Evolutionary conservation across 2,329 filamentous ascomycete species (phyloP), one percentile per base, ranked within the genome.

Genomic region (Davidsoniella eucalypti): DNA sequence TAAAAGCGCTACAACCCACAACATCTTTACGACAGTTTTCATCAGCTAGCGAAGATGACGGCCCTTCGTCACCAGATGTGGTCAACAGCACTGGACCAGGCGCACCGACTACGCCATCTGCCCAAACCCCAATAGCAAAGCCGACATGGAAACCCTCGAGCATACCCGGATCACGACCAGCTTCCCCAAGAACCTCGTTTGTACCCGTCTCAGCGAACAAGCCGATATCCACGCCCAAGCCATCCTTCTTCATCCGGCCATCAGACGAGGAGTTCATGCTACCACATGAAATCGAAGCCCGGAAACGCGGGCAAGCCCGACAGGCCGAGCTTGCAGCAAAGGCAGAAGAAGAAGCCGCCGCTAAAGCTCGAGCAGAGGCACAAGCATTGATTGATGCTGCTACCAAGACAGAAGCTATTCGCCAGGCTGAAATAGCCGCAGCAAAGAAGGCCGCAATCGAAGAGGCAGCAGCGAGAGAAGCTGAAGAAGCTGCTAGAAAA

Each of bases 211-310:
- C 9, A 33, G 4, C 8, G 12, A 33, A 33, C 29, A 33, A 25
- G 6, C 17, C 23, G 6, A 44, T 8, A 25, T 10, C 42, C 8
- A 5, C 17, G 14, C 9, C 23, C 17, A 44, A 25, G n/a, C 7
- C 42, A 12, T 10, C 17, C 14, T 44, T 44, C n/a, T 23, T n/a
- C 23, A 44, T 44, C n/a, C 42, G 42, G 23, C 9, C 17, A 10
- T 14, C 42, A 12, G 42, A 12, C 8, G 47, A 50, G 21, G 50
- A 52, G 17, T 40, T 52, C 40, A 21, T 52, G 14, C 44, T 52
- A 12, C 50, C 50, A 10, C 21, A 52, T 12, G 36, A 52, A 14
- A 47, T 52, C 33, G 29, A 38, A 36, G 44, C 44, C 12, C 50
- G 50, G 4, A 47, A 44, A 48, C 38, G 44, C 14, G n/a, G 4